Conservation (phyloP, 176 grass and related monocot species). For the Oryza punctata region DNA sequence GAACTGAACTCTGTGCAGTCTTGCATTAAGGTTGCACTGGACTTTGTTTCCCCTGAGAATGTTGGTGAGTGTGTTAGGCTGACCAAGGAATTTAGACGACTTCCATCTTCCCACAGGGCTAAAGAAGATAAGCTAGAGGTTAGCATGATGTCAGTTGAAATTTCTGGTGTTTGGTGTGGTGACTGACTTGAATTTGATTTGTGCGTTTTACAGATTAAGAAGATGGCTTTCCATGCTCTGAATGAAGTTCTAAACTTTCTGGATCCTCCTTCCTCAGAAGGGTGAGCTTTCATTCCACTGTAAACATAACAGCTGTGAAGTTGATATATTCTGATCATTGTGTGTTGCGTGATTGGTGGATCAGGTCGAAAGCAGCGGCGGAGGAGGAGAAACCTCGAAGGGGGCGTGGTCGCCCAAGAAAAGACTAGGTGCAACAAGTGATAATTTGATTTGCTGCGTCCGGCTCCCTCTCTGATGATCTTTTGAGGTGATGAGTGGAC, state of each 20-base stretch:
- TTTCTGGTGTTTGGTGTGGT: neutral
- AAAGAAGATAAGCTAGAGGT: constrained; percentile 91
- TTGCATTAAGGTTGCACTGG: constrained; percentile 84
- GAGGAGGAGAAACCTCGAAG: constrained; percentile 8
- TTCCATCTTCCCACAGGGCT: constrained; percentile 67
- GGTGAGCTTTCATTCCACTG: constrained; percentile 24
- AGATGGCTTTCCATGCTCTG: constrained; percentile 73
- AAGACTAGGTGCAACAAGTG: neutral
- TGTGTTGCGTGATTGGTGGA: neutral
- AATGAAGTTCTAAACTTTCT: constrained; percentile 46
- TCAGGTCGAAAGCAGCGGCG: constrained; percentile 18
- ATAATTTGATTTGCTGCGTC: neutral
- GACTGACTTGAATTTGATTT: neutral
- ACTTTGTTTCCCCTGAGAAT: constrained; percentile 89
- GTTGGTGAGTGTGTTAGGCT: constrained; percentile 61
- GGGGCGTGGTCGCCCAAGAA: neutral
- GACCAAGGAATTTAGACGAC: constrained; percentile 64
- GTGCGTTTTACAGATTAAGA: constrained; percentile 59
- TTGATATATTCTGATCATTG: neutral
- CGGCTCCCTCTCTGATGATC: neutral
- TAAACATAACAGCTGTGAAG: neutral
- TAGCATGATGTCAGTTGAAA: neutral
- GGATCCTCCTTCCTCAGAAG: constrained; percentile 26
- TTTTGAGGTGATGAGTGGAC: neutral
- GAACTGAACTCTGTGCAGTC: constrained; percentile 54